A percentile compares a stretch with the other conserved stretches of the same genome.
Evolutionary conservation across 2,329 filamentous ascomycete genomes (phyloP).

Genomic region (Aureobasidium sp.): DNA sequence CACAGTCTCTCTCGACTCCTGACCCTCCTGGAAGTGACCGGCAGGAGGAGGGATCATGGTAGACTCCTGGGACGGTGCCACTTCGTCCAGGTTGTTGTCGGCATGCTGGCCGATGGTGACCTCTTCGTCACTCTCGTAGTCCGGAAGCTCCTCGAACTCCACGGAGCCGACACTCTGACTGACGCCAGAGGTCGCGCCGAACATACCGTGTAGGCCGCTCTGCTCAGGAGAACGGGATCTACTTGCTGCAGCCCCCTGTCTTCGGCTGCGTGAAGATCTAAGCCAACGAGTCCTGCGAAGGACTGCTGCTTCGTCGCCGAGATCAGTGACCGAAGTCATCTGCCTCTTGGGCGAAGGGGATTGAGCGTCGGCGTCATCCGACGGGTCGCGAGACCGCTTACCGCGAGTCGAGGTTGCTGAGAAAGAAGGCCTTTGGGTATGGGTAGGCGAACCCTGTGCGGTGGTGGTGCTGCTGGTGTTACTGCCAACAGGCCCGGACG

Average conservation of each 20-base stretch:
- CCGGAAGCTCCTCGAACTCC: background rate
- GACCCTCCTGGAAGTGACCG: background rate
- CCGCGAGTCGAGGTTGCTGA: background rate
- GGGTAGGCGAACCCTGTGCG: background rate
- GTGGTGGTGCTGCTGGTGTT: background rate
- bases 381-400: slow-evolving; percentile 8
- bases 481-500: background rate
- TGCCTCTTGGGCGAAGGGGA: slow-evolving; percentile 5
- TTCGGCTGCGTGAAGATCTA: background rate
- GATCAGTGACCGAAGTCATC: slow-evolving; percentile 3
- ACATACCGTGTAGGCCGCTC: background rate
- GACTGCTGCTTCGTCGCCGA: slow-evolving; percentile 1
- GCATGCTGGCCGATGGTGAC: background rate
- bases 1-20: background rate
- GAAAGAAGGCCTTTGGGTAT: background rate
- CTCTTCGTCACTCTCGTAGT: slow-evolving; percentile 1
- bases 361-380: slow-evolving; percentile 1
- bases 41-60: background rate
- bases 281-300: slow-evolving; percentile 1
- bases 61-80: background rate
- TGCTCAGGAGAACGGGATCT: background rate
- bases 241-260: background rate
- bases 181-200: background rate
- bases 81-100: background rate
- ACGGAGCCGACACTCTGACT: background rate